Base-by-base conservation (phyloP, 2,329 filamentous ascomycete species). In the Microcyclospora tardicrescens region DNA sequence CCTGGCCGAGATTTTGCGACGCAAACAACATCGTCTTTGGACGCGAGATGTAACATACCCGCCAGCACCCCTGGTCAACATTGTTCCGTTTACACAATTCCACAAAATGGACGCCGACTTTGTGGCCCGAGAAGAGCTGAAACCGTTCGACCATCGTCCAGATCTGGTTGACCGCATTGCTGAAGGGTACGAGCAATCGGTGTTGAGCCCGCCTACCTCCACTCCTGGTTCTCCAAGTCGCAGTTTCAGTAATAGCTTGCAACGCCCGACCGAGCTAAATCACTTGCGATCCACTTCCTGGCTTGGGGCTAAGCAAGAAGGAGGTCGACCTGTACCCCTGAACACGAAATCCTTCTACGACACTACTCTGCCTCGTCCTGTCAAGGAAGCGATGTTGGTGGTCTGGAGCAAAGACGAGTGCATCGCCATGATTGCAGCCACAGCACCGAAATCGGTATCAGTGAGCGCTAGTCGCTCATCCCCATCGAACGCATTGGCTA, bases 371-470 rank as follows among this genome's bases (percentile, higher is more conserved):
- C 29, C 46, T 12, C 36, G 37, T 5, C 47, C 37, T 35, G 40
- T 37, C 15, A 41, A 42, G 33, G 39, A 42, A 10, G 45, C 43
- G 6, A 46, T 95, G 73, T 64, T 85, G 41, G 67, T 73, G 14
- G 75, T 83, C 35, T 95, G 89, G 89, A 81, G 77, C 30, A 78
- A 79, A 53, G 86, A 93, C 15, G 63, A 68, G 11, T 82, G 81
- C 27, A 65, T 91, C 37, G 73, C 78, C 10, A 69, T 74, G 29
- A 71, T 84, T 35, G 76, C 81, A 42, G 75, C 67, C 42, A 43
- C 45, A 36, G 45, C 42, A 14, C 78, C 78, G 50, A 83, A 79
- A 50, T 75, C 82, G 0, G 73, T 75, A 10, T 93, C 85, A 3
- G 64, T 93, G 39, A 82, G 69, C 38, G 85, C 84, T 15, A 93